Percentiles rank a stretch among this genome's conserved stretches.
Conservation (phyloP, 768 basidiomycete genomes). For the Tylopilus felleus region DNA sequence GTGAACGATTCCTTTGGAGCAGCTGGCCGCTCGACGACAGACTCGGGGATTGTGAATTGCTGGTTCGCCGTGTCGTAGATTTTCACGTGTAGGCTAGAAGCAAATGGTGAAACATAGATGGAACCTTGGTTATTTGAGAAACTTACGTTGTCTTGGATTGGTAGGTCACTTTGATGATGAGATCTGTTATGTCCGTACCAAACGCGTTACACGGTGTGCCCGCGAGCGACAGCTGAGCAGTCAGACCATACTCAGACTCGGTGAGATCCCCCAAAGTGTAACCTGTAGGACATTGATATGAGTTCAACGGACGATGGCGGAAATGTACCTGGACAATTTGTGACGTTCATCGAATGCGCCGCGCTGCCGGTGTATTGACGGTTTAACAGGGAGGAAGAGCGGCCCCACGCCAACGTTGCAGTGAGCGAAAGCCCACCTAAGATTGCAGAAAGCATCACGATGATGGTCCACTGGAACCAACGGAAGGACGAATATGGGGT, state of each 20-base stretch:
- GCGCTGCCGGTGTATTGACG: conserved; percentile 2
- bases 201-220: conserved; percentile 64
- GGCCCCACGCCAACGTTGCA: conserved; percentile 2
- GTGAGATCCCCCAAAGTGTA: conserved; percentile 48
- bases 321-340: conserved; percentile 31
- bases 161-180: conserved; percentile 67
- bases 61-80: conserved; percentile 57
- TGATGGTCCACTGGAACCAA: not conserved
- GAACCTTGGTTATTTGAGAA: not conserved
- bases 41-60: conserved; percentile 66
- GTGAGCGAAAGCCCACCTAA: conserved; percentile 7
- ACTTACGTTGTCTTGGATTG: conserved; percentile 51
- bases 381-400: conserved; percentile 6
- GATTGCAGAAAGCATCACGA: conserved; percentile 2
- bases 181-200: conserved; percentile 52
- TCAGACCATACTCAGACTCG: conserved; percentile 47
- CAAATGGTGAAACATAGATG: not conserved
- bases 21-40: conserved; percentile 44
- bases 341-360: conserved; percentile 27
- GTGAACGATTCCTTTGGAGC: conserved; percentile 34
- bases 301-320: not conserved
- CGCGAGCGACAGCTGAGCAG: conserved; percentile 50
- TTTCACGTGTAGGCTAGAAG: conserved; percentile 58
- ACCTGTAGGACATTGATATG: conserved; percentile 34
- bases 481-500: not conserved